Evolutionary conservation across 495 filamentous ascomycete species (phyloP), one percentile per base, ranked within the genome.

Genomic region (Echria macrotheca): DNA sequence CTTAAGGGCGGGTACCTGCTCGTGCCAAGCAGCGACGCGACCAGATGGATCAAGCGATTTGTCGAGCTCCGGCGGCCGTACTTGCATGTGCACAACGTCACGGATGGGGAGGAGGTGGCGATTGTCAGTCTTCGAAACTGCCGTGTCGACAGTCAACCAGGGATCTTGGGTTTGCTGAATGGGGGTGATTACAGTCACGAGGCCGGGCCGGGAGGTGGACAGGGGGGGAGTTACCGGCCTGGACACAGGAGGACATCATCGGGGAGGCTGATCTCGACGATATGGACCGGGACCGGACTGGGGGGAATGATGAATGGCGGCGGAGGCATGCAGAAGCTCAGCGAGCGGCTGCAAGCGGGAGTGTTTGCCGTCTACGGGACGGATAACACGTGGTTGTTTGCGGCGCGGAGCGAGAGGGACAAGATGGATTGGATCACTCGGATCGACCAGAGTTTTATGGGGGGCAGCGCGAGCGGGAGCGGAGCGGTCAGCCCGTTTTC

Each of bases 391-490:
- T 99, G 87, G 79, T 72, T 99, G 43, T 97, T 99, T 68, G 87
- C 88, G 19, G 86, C 88, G 35, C 73, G 89, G 39, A 88, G 79
- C 48, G 91, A 96, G 69, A 71, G 81, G 11, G 89, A 96, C 59
- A 95, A 94, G 71, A 81, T 89, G 19, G 91, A 96, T 60, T 98
- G 93, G 93, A 93, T 97, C 56, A 70, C 87, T 56, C 83, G 81
- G 59, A 85, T 96, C 49, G 80, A 83, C 54, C 78, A 82, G 56
- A 70, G 67, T 33, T 74, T 67, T 50, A 32, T 57, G 21, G 40
- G 35, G 65, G 63, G 42, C 19, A 59, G 50, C 26, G 49, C 29
- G 0, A 35, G 18, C 10, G 52, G 55, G 0, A 61, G 51, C 11
- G 52, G 57, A 4, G 44, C 51, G 21, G 55, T 15, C 4, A 60